phyloP scores from a whole-genome alignment of 1,284 basidiomycete species.

The Cryptococcus sp. region DNA sequence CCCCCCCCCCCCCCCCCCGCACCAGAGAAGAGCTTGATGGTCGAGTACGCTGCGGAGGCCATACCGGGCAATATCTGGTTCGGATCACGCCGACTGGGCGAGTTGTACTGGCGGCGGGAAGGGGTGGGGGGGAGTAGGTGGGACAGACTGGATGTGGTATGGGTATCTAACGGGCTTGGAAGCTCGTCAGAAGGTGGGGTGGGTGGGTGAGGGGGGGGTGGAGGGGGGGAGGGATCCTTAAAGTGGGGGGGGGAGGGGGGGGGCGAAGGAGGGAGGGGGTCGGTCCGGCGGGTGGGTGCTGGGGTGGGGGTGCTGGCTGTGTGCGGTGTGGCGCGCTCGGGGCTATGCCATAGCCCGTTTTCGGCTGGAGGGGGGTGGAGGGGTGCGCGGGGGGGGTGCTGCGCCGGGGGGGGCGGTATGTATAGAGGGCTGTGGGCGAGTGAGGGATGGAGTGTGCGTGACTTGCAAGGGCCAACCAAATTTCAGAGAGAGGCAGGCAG shows the following conservation, averaged over 20 bases:
- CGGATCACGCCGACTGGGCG: not conserved
- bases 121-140: not conserved
- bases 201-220: not conserved
- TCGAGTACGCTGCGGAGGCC: constrained; percentile 47
- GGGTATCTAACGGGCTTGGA: not conserved
- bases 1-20: no score
- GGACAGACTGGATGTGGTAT: not conserved
- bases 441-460: not conserved
- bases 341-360: no score
- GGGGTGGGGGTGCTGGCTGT: not conserved
- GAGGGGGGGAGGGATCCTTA: no score
- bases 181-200: not conserved
- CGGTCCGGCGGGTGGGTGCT: not conserved
- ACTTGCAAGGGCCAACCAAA: not conserved
- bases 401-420: not conserved
- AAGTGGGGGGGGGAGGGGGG: no score
- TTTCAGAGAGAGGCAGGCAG: not conserved
- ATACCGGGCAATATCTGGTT: constrained; percentile 19
- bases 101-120: not conserved
- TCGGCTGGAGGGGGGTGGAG: not conserved
- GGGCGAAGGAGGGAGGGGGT: not conserved
- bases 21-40: constrained; percentile 90
- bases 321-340: no score
- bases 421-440: not conserved
- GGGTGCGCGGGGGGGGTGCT: not conserved